These are phyloP conservation scores for Aspergillus sclerotioniger DNA, from an alignment of 495 filamentous ascomycete species.

Conservation along the genomic window DNA sequence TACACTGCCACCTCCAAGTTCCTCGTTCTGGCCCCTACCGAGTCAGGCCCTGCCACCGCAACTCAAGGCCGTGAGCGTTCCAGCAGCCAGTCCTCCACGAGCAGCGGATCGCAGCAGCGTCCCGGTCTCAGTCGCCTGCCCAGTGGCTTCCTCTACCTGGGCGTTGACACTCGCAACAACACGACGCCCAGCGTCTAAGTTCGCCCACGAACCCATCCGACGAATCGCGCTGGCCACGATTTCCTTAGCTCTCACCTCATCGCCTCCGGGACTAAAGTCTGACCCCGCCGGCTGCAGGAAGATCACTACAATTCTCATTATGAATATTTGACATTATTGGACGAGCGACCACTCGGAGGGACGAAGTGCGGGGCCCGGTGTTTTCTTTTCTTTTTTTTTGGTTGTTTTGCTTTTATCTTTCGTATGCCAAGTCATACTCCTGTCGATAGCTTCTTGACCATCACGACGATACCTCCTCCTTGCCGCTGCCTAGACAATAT, in stretches of 20 bases:
- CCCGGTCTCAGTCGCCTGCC: constrained; percentile 7
- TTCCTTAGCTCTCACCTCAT: constrained; percentile 8
- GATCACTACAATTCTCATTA: neutral
- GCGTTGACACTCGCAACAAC: constrained; percentile 21
- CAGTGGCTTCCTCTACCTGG: constrained; percentile 15
- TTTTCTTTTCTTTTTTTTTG: constrained; percentile 10
- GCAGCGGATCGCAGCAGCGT: constrained; percentile 4
- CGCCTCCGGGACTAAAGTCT: constrained; percentile 7
- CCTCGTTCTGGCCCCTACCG: constrained; percentile 40
- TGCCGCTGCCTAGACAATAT: constrained; percentile 7
- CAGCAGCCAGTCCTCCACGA: constrained; percentile 21
- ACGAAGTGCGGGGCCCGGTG: constrained; percentile 1
- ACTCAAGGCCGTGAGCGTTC: constrained; percentile 20
- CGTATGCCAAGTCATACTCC: neutral
- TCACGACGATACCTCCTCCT: constrained; percentile 18
- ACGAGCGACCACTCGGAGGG: neutral
- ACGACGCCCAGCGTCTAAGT: constrained; percentile 14
- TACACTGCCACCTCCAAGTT: constrained; percentile 36
- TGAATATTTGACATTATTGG: constrained; percentile 4
- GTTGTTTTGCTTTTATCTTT: constrained; percentile 7
- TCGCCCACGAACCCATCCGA: neutral
- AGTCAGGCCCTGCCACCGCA: constrained; percentile 31
- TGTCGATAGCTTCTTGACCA: constrained; percentile 2
- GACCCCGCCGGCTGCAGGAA: neutral
- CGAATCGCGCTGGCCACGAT: constrained; percentile 30